These are phyloP conservation scores for Nemania abortiva DNA, from an alignment of 2,329 filamentous ascomycete genomes.

Conservation along the genomic window DNA sequence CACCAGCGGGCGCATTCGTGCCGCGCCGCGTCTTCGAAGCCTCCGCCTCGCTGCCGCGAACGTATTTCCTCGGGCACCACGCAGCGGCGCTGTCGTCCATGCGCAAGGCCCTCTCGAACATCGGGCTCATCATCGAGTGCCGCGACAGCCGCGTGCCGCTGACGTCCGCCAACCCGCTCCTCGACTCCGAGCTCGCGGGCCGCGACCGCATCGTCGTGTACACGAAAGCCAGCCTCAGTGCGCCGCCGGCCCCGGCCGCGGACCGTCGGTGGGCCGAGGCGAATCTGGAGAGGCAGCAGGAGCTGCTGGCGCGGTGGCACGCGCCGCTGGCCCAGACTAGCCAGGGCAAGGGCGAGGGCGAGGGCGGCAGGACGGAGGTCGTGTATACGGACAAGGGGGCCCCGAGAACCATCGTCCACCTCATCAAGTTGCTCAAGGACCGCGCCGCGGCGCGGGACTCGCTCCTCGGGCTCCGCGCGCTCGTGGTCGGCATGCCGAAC, in stretches of 20 bases:
- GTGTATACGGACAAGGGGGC: constrained; percentile 61
- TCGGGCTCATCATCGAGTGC: constrained; percentile 93
- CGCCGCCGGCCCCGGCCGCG: constrained; percentile 42
- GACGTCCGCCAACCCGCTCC: constrained; percentile 88
- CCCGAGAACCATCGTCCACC: constrained; percentile 50
- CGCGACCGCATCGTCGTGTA: constrained; percentile 86
- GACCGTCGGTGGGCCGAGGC: constrained; percentile 44
- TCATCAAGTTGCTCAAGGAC: constrained; percentile 64
- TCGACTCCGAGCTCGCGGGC: constrained; percentile 81
- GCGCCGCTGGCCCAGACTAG: too few relatives aligned
- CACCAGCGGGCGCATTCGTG: constrained; percentile 63
- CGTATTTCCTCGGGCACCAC: constrained; percentile 97
- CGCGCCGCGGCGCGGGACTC: constrained; percentile 65
- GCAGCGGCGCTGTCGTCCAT: constrained; percentile 83
- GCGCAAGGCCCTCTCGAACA: constrained; percentile 80
- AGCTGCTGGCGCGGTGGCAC: constrained; percentile 40
- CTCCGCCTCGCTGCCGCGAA: constrained; percentile 80
- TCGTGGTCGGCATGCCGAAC: constrained; percentile 98
- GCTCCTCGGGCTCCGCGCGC: constrained; percentile 83
- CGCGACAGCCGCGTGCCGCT: constrained; percentile 92
- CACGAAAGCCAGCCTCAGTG: constrained; percentile 85
- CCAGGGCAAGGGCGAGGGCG: background rate
- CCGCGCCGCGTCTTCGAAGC: constrained; percentile 80
- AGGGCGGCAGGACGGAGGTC: constrained; percentile 24
- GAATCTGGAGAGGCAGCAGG: constrained; percentile 38